Percentiles rank a stretch among this genome's conserved stretches.
Conservation (phyloP, 306 rosid genomes). For the Trifolium pratense region DNA sequence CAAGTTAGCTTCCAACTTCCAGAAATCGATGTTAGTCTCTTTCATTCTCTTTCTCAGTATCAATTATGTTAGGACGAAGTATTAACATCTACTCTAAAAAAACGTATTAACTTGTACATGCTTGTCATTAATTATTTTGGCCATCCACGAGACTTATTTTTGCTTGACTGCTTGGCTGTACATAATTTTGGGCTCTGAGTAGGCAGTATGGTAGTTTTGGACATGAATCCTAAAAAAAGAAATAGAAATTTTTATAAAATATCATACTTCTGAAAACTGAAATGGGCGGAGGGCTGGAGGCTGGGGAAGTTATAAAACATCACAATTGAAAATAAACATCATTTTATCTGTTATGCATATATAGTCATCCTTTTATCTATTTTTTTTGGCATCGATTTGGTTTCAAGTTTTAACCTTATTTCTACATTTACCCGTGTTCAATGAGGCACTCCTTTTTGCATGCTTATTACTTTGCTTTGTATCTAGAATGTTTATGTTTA, state of each 20-base stretch:
- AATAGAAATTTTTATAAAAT: neutral
- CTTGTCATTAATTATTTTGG: conserved; percentile 10
- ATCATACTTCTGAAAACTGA: conserved; percentile 19
- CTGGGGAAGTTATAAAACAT: conserved; percentile 21
- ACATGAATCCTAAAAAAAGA: neutral
- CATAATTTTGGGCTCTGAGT: conserved; percentile 17
- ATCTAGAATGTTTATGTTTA: neutral
- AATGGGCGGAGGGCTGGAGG: conserved; percentile 18
- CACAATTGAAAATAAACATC: conserved; percentile 23
- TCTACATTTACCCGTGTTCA: too few relatives aligned
- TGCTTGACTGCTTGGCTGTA: conserved; percentile 3
- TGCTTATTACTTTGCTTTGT: conserved; percentile 13
- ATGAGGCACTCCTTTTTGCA: conserved; percentile 20
- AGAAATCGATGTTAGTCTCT: conserved; percentile 56
- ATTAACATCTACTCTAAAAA: neutral
- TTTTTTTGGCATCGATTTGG: too few relatives aligned
- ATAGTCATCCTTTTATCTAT: conserved; percentile 9
- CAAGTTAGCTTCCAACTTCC: conserved; percentile 56
- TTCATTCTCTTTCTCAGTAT: conserved; percentile 7
- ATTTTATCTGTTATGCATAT: conserved; percentile 31
- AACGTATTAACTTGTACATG: neutral
- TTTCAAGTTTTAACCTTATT: too few relatives aligned
- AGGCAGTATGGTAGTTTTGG: conserved; percentile 19
- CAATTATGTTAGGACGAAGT: conserved; percentile 26
- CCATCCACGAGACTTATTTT: conserved; percentile 17